Base-by-base conservation (phyloP, 306 rosid species). In the Fragaria ananassa region DNA sequence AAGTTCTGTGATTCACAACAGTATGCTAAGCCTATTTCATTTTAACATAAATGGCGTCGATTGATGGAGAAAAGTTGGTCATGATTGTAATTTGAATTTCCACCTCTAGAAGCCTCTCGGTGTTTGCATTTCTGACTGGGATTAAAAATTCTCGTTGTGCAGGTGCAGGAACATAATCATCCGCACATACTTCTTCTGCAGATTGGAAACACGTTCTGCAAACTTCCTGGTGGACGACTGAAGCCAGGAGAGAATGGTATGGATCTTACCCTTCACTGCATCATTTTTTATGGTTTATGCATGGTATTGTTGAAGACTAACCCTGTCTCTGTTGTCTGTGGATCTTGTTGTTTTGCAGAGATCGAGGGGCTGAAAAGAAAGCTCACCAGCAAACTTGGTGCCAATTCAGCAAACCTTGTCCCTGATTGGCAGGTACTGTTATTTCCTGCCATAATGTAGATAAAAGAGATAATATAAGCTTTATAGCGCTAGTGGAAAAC, bases 81-180 rank as follows among this genome's bases (percentile, higher is more conserved):
- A 44, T 44, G 47, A 10, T 44, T 44, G 47, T 44, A 44, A 9
- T 10, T 10, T 44, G 47, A 44, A 44, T 44, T 44, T 10, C 47
- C 4, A 10, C 47, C 13, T 44, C 47, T 10, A 2, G 13, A 39
- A 0, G 42, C 42, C 47, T 4, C 12, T 44, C 13, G 46, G 34
- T 47, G 53, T 42, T 60, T 69, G 12, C 77, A 50, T 78, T 37
- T 45, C 77, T 81, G 72, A 46, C 63, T 5, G 29, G 31, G 67
- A 70, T 78, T 70, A 75, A 66, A 37, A 4, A 10, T 46, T 72
- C 34, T 51, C 72, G n/a, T 73, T 68, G 76, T 89, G 73, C 85
- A 96, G 99, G 98, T 96, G 23, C 99, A 96, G 86, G 99, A 96
- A 72, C 99, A 96, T 78, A 93, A 96, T 78, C 98, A 96, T 83